These are phyloP conservation scores for Tolypocladium pustulatum DNA, from an alignment of 2,329 filamentous ascomycete genomes.

Conservation along the genomic window DNA sequence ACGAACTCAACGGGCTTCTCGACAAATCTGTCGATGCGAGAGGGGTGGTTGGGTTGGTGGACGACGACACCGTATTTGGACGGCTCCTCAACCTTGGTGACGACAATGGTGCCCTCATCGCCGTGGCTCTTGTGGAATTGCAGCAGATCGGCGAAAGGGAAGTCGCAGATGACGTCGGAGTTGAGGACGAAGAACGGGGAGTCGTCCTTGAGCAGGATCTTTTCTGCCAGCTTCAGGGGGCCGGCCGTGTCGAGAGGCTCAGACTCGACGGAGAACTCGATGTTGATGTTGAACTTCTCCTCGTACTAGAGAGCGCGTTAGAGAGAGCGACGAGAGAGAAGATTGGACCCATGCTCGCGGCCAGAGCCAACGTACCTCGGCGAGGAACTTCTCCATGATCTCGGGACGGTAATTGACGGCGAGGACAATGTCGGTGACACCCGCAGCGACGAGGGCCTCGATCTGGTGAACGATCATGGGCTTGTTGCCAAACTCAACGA, in stretches of 20 bases:
- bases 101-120: slow-evolving; percentile 92
- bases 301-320: slow-evolving; percentile 54
- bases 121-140: slow-evolving; percentile 90
- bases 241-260: slow-evolving; percentile 93
- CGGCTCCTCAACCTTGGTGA: slow-evolving; percentile 97
- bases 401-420: slow-evolving; percentile 98
- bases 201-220: slow-evolving; percentile 86
- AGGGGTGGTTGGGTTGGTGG: slow-evolving; percentile 85
- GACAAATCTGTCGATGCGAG: slow-evolving; percentile 95
- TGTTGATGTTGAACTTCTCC: slow-evolving; percentile 83
- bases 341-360: neutral
- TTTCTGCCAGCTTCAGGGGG: slow-evolving; percentile 88
- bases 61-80: slow-evolving; percentile 99
- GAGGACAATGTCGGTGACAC: slow-evolving; percentile 94
- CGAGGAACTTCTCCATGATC: slow-evolving; percentile 89
- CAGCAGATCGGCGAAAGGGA: slow-evolving; percentile 82
- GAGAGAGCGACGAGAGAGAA: neutral
- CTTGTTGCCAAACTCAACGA: slow-evolving; percentile 98
- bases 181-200: slow-evolving; percentile 96
- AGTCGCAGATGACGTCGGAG: slow-evolving; percentile 97
- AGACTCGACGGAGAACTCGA: slow-evolving; percentile 92
- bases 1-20: slow-evolving; percentile 99
- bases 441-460: slow-evolving; percentile 82
- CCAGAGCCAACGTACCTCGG: slow-evolving; percentile 50
- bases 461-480: slow-evolving; percentile 99